Evolutionary conservation across 1,139 yeast genomes (phyloP).

Genomic region (Candida glucosophila): DNA sequence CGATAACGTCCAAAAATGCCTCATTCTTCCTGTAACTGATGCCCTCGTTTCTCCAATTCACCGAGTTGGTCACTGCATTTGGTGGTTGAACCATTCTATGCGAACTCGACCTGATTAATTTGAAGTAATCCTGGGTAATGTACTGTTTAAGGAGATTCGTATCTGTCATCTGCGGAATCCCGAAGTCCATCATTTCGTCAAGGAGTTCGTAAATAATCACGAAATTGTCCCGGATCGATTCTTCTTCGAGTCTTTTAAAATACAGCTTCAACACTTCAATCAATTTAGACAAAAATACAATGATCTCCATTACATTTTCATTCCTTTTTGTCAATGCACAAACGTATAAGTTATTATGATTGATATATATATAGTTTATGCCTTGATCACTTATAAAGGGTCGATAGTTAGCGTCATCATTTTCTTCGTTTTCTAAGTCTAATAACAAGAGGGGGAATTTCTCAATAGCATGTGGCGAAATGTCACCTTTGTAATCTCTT

Average conservation of each 20-base stretch:
- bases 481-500: constrained; percentile 91
- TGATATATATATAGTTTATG: constrained; percentile 72
- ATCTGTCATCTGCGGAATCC: constrained; percentile 95
- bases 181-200: constrained; percentile 97
- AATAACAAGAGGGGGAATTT: constrained; percentile 69
- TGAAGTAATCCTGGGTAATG: constrained; percentile 70
- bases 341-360: constrained; percentile 77
- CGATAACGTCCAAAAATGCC: constrained; percentile 92
- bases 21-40: constrained; percentile 86
- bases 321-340: constrained; percentile 78
- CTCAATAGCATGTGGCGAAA: constrained; percentile 74
- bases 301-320: constrained; percentile 73
- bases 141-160: constrained; percentile 87
- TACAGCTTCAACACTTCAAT: constrained; percentile 79
- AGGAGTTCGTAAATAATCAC: constrained; percentile 85
- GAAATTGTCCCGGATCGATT: constrained; percentile 88
- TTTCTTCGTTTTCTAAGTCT: constrained; percentile 60
- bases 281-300: constrained; percentile 69
- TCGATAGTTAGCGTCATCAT: constrained; percentile 42
- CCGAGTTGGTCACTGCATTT: constrained; percentile 86
- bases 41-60: constrained; percentile 95
- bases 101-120: constrained; percentile 46
- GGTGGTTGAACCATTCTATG: constrained; percentile 59
- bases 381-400: constrained; percentile 80
- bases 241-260: constrained; percentile 85